A percentile compares a stretch with the other conserved stretches of the same genome.
These are phyloP conservation scores for Turnera subulata DNA, from an alignment of 345 rosid species.

Conservation along the genomic window DNA sequence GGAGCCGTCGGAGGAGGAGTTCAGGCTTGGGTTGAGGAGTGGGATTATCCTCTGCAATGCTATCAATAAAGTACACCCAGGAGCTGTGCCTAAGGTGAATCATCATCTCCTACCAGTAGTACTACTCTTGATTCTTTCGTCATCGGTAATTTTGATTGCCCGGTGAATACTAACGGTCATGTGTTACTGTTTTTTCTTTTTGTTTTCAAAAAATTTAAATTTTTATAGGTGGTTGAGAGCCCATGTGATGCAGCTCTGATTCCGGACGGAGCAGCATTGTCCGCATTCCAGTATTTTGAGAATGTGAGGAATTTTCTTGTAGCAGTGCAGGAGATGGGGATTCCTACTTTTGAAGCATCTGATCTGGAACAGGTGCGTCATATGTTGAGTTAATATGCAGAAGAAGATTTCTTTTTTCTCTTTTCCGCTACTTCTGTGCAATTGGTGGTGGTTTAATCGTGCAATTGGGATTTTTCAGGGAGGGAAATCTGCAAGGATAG, in stretches of 20 bases:
- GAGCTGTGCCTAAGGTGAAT: constrained; percentile 68
- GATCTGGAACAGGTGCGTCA: constrained; percentile 85
- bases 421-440: too few species aligned
- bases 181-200: background rate
- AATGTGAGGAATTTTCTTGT: constrained; percentile 85
- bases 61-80: constrained; percentile 72
- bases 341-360: constrained; percentile 84
- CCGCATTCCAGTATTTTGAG: constrained; percentile 87
- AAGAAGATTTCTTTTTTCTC: too few species aligned
- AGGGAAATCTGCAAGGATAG: constrained; percentile 76
- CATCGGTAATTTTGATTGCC: background rate
- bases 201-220: too few species aligned
- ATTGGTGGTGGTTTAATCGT: background rate
- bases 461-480: constrained; percentile 38
- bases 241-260: constrained; percentile 63
- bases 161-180: too few species aligned
- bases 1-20: constrained; percentile 80
- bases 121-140: background rate
- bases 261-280: constrained; percentile 82
- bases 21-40: constrained; percentile 78
- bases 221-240: constrained; percentile 71
- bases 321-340: constrained; percentile 61
- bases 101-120: too few species aligned
- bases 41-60: constrained; percentile 84
- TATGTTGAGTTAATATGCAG: too few species aligned